Conservation (phyloP, 345 rosid species). For the Populus alba region DNA sequence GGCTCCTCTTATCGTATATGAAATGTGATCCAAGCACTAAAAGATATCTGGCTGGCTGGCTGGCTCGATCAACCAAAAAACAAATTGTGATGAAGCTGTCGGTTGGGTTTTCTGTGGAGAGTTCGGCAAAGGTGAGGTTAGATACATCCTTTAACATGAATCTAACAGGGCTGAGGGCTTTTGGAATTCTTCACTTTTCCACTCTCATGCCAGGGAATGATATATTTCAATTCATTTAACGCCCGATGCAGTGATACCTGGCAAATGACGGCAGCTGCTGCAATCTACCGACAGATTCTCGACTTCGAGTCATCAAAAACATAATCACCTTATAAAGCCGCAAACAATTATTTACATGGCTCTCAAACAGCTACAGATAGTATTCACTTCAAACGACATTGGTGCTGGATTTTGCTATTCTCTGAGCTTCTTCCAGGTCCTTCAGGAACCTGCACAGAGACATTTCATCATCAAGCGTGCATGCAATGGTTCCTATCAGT, state of each 20-base stretch:
- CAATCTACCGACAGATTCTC: not conserved
- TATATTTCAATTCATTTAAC: no score
- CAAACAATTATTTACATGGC: conserved; percentile 20
- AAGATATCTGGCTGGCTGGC: not conserved
- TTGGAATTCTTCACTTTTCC: not conserved
- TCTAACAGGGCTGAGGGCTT: not conserved
- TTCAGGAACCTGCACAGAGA: conserved; percentile 58
- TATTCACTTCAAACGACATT: conserved; percentile 41
- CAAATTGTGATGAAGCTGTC: no score
- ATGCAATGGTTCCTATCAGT: not conserved
- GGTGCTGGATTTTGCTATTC: conserved; percentile 55
- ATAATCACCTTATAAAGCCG: not conserved
- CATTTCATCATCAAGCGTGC: not conserved
- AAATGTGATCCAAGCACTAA: no score
- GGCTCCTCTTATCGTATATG: no score
- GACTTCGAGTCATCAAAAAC: not conserved
- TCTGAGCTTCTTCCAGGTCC: conserved; percentile 84
- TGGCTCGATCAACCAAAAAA: not conserved
- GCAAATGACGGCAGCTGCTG: not conserved
- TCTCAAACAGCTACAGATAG: not conserved
- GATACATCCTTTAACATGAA: not conserved
- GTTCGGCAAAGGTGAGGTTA: not conserved
- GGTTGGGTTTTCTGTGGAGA: no score
- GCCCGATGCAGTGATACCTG: not conserved
- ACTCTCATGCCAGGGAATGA: not conserved